Evolutionary conservation across 805 yeast species (phyloP).

Genomic region (Clavispora fructus): DNA sequence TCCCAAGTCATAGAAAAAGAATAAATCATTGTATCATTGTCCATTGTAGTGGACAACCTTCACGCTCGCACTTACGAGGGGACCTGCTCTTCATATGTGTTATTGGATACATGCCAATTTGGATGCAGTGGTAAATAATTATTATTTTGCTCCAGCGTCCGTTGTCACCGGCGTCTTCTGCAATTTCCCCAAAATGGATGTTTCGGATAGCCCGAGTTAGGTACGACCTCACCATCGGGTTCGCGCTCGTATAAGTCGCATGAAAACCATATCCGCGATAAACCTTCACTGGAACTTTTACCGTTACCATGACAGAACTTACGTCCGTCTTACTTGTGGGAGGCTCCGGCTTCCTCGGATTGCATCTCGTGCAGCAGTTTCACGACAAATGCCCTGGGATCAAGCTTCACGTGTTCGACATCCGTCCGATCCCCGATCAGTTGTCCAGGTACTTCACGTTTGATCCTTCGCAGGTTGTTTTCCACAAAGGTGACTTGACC

Average conservation of each 20-base stretch:
- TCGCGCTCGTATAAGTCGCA: background rate
- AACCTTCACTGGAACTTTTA: too few species aligned
- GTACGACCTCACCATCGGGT: background rate
- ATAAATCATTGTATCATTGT: background rate
- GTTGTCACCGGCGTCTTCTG: too few species aligned
- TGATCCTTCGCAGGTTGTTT: constrained; percentile 49
- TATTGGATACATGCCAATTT: too few species aligned
- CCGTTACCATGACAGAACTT: background rate
- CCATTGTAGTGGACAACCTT: background rate
- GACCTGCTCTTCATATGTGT: too few species aligned
- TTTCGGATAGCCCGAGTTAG: background rate
- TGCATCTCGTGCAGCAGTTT: constrained; percentile 85
- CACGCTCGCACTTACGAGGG: too few species aligned
- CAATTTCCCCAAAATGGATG: too few species aligned
- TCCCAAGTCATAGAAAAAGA: background rate
- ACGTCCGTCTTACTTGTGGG: constrained; percentile 79
- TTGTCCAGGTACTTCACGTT: constrained; percentile 73
- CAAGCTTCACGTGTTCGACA: constrained; percentile 79
- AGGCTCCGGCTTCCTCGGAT: constrained; percentile 92
- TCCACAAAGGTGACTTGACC: constrained; percentile 83
- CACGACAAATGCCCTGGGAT: constrained; percentile 61
- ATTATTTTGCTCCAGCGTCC: too few species aligned
- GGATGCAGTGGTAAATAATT: too few species aligned
- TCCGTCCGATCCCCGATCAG: constrained; percentile 77
- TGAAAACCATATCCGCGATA: background rate